Evolutionary conservation across 257 asterid genomes (phyloP).

Genomic region (Solanum tarapatanum): DNA sequence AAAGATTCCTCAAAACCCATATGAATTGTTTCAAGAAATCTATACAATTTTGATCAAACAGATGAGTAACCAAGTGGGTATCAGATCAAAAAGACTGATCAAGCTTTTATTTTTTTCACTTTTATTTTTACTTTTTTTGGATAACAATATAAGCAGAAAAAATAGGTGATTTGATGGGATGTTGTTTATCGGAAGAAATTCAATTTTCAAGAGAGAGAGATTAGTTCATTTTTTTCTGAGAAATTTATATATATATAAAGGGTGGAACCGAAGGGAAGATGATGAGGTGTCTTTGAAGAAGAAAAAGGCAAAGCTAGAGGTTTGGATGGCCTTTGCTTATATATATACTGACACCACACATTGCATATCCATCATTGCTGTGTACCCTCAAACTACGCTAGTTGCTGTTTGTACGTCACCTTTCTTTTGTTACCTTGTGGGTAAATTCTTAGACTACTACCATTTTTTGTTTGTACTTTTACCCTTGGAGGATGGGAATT

Average conservation of each 20-base stretch:
- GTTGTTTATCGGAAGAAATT: constrained; percentile 6
- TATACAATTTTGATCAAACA: constrained; percentile 19
- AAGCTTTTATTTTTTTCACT: background rate
- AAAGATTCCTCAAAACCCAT: constrained; percentile 54
- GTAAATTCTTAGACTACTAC: background rate
- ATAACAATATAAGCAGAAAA: constrained; percentile 12
- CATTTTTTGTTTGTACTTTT: background rate
- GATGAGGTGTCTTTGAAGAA: constrained; percentile 44
- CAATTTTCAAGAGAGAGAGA: background rate
- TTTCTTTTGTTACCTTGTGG: background rate
- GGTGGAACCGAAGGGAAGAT: background rate
- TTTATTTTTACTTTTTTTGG: constrained; percentile 7
- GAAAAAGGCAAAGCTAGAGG: background rate
- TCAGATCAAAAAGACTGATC: constrained; percentile 23
- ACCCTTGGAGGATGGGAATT: background rate
- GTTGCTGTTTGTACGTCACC: background rate
- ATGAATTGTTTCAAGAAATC: constrained; percentile 3
- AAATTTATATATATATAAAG: background rate
- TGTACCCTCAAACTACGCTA: background rate
- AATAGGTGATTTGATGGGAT: constrained; percentile 22
- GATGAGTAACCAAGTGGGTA: constrained; percentile 18
- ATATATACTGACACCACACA: background rate
- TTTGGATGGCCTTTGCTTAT: background rate
- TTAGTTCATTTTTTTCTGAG: constrained; percentile 27
- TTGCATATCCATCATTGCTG: background rate